phyloP scores from a whole-genome alignment of 2,329 filamentous ascomycete genomes.

The Sordariomycetes sp. region DNA sequence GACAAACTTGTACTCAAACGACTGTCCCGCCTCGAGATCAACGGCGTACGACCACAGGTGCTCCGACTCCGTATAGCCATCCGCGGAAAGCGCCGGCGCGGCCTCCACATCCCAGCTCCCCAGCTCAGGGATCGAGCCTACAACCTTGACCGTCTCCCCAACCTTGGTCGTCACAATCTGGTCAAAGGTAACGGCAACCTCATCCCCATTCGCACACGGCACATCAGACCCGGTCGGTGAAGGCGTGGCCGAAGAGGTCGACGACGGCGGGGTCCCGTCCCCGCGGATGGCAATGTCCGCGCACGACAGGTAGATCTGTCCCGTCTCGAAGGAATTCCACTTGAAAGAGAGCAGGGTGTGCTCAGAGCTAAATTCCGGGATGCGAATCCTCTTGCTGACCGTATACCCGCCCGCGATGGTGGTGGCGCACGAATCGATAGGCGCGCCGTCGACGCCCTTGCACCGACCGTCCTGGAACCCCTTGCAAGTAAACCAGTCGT shows the following conservation, averaged over 20 bases:
- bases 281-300: constrained; percentile 36
- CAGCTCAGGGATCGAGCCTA: constrained; percentile 21
- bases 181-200: constrained; percentile 29
- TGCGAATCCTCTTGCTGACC: constrained; percentile 37
- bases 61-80: constrained; percentile 38
- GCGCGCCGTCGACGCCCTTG: constrained; percentile 33
- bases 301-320: constrained; percentile 41
- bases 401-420: constrained; percentile 42
- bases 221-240: not conserved
- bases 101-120: constrained; percentile 22
- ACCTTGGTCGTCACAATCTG: constrained; percentile 29
- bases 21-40: constrained; percentile 37
- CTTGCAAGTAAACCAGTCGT: constrained; percentile 46
- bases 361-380: constrained; percentile 31
- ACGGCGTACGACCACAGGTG: constrained; percentile 43
- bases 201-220: not conserved
- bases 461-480: constrained; percentile 28
- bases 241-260: not conserved
- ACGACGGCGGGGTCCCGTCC: not conserved
- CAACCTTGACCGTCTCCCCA: constrained; percentile 39
- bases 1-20: constrained; percentile 52
- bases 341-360: constrained; percentile 41
- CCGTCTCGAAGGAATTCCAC: constrained; percentile 45
- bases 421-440: constrained; percentile 34
- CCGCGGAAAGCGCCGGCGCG: constrained; percentile 38